Evolutionary conservation across 106 monocot genomes (phyloP).

Genomic region (Alisma plantagoaquatica): DNA sequence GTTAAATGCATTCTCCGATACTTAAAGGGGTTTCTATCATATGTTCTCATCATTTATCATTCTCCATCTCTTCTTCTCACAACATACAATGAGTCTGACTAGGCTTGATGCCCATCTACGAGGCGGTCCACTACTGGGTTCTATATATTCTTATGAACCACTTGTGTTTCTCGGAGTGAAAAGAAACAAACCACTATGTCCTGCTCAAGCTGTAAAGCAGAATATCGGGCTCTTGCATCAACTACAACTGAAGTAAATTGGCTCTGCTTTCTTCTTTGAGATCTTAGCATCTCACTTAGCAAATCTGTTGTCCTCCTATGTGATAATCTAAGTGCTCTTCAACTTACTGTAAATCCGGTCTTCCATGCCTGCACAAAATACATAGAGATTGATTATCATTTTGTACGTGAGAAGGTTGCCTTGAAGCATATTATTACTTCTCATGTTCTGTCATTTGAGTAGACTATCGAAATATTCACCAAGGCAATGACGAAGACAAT

Average conservation of each 20-base stretch:
- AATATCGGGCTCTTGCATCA: not conserved
- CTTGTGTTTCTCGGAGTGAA: not conserved
- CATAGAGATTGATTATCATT: no score
- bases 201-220: not conserved
- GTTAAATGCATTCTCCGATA: no score
- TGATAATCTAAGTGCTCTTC: not conserved
- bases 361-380: no score
- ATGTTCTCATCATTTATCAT: not conserved
- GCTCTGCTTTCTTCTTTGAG: not conserved
- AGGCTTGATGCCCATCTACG: not conserved
- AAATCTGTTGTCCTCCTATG: not conserved
- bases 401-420: no score
- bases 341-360: no score
- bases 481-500: no score
- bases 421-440: no score
- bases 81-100: not conserved
- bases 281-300: not conserved
- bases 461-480: no score
- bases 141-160: not conserved
- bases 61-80: not conserved
- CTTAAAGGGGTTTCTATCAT: no score
- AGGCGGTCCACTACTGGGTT: not conserved
- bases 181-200: not conserved
- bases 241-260: not conserved
- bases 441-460: no score